Percentiles rank a stretch among this genome's conserved stretches.
phyloP scores from a whole-genome alignment of 2,329 filamentous ascomycete genomes.

The Colletotrichum viniferum region DNA sequence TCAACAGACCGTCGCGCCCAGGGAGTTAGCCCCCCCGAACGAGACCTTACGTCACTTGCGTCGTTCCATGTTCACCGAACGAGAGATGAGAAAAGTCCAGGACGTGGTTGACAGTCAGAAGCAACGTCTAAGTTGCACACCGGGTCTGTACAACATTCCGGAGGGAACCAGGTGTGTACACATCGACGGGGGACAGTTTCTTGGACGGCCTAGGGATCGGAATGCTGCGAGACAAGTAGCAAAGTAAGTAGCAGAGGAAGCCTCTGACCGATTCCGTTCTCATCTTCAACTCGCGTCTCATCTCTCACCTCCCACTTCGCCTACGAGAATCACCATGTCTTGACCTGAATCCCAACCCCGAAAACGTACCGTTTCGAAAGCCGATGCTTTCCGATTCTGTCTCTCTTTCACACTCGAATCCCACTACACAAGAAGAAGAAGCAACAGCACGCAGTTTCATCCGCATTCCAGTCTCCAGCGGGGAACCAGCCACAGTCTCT shows the following conservation, averaged over 20 bases:
- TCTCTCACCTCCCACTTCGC: background rate
- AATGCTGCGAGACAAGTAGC: too few relatives aligned
- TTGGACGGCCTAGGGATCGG: fast-evolving
- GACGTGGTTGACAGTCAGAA: background rate
- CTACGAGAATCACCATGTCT: background rate
- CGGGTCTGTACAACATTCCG: background rate
- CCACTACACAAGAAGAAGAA: background rate
- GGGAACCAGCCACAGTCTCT: background rate
- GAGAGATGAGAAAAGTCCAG: too few relatives aligned
- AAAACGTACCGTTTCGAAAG: background rate
- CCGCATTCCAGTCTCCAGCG: background rate
- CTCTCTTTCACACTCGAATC: background rate
- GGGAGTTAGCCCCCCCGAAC: fast-evolving
- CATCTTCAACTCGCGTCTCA: background rate
- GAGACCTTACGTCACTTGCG: background rate
- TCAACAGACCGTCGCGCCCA: background rate
- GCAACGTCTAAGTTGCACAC: fast-evolving
- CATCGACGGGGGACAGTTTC: background rate
- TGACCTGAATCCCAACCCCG: background rate
- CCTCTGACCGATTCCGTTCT: too few relatives aligned
- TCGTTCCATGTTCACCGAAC: background rate
- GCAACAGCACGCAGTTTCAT: background rate
- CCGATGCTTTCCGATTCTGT: background rate
- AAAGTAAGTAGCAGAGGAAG: too few relatives aligned
- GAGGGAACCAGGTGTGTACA: background rate